Evolutionary conservation across 1,284 basidiomycete genomes (phyloP).

Genomic region (Puccinia polysora): DNA sequence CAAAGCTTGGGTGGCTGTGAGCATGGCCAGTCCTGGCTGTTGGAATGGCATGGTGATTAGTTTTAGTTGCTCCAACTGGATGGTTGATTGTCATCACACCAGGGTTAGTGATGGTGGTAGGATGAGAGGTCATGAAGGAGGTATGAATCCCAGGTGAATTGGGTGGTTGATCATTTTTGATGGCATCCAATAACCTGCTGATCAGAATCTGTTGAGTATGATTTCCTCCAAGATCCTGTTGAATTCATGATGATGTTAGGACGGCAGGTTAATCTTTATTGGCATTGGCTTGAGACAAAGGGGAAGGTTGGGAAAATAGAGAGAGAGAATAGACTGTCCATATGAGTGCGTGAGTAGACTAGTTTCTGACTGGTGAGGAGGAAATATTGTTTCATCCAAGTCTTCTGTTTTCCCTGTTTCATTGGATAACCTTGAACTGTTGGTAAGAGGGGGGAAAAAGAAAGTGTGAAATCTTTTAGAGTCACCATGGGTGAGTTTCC

Average conservation of each 20-base stretch:
- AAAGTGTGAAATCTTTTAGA: not conserved
- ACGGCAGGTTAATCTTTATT: not conserved
- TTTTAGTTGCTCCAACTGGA: not conserved
- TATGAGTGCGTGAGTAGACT: slow-evolving; percentile 54
- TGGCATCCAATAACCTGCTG: slow-evolving; percentile 78
- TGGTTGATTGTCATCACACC: slow-evolving; percentile 33
- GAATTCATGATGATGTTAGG: not conserved
- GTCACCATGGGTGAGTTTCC: no score
- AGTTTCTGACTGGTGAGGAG: slow-evolving; percentile 53
- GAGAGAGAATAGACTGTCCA: slow-evolving; percentile 49
- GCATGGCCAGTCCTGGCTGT: slow-evolving; percentile 1
- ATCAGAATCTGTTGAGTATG: slow-evolving; percentile 80
- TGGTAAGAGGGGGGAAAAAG: not conserved
- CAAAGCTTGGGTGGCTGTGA: slow-evolving; percentile 36
- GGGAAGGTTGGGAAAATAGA: no score
- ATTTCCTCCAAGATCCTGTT: slow-evolving; percentile 66
- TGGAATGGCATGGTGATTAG: slow-evolving; percentile 39
- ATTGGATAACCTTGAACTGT: slow-evolving; percentile 75
- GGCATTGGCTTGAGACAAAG: not conserved
- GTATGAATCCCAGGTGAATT: slow-evolving; percentile 47
- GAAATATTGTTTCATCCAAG: slow-evolving; percentile 76
- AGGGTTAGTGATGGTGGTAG: no score
- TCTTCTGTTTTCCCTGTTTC: slow-evolving; percentile 91
- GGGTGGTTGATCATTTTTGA: slow-evolving; percentile 70
- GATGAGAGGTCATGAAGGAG: slow-evolving; percentile 41